Evolutionary conservation across 768 basidiomycete species (phyloP).

Genomic region (Rubroboletus satanas): DNA sequence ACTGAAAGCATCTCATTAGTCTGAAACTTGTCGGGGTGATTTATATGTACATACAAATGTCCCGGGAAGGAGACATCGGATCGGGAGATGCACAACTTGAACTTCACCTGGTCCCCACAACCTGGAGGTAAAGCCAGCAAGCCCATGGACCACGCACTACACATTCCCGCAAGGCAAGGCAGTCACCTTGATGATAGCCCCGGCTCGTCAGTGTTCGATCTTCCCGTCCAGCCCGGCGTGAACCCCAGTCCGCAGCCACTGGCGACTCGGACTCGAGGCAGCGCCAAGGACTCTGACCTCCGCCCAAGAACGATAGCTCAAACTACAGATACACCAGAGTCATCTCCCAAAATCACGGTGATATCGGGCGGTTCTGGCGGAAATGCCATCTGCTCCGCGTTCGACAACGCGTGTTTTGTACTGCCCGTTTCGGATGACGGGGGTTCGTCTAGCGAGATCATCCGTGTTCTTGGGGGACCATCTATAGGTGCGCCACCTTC

Average conservation of each 20-base stretch:
- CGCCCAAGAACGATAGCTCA: neutral
- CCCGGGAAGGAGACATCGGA: neutral
- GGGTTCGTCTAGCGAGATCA: slow-evolving; percentile 92
- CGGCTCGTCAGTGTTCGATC: slow-evolving; percentile 71
- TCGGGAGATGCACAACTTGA: neutral
- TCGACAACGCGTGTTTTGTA: slow-evolving; percentile 73
- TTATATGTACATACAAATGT: neutral
- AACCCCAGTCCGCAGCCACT: slow-evolving; percentile 19
- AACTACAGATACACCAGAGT: slow-evolving; percentile 3
- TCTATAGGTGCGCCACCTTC: slow-evolving; percentile 58
- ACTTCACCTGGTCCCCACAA: neutral
- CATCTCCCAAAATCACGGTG: slow-evolving; percentile 54
- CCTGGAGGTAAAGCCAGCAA: neutral
- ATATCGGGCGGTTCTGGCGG: slow-evolving; percentile 95
- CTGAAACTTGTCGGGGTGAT: neutral
- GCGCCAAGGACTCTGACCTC: slow-evolving; percentile 1
- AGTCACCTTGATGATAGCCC: slow-evolving; percentile 43
- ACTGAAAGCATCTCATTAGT: neutral
- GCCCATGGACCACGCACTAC: slow-evolving; percentile 15
- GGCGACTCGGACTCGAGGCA: slow-evolving; percentile 14
- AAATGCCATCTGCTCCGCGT: slow-evolving; percentile 86
- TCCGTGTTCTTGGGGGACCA: slow-evolving; percentile 83
- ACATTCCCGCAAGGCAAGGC: slow-evolving; percentile 6
- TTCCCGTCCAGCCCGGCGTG: slow-evolving; percentile 45
- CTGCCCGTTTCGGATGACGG: slow-evolving; percentile 95